Percentiles rank a stretch among this genome's conserved stretches.
Evolutionary conservation across 768 basidiomycete species (phyloP).

Genomic region (Leccinellum luteum): DNA sequence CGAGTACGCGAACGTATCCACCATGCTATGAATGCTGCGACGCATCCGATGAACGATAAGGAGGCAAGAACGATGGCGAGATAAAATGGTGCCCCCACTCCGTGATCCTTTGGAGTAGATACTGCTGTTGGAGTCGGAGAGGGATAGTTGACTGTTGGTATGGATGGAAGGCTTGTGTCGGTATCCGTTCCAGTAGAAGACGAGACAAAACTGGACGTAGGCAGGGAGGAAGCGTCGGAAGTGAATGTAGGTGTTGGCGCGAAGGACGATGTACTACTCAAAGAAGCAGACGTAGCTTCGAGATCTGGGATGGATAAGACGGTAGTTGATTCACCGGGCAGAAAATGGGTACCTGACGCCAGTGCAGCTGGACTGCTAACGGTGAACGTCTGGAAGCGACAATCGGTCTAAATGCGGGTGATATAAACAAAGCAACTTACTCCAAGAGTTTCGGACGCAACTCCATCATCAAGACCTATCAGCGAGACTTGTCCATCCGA

Average conservation of each 20-base stretch:
- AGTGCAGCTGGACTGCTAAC: not conserved
- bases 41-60: constrained; percentile 42
- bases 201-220: constrained; percentile 5
- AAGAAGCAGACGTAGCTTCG: constrained; percentile 17
- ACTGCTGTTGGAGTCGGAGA: constrained; percentile 23
- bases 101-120: constrained; percentile 19
- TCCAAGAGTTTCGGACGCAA: not conserved
- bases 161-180: constrained; percentile 20
- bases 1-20: constrained; percentile 42
- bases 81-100: constrained; percentile 43
- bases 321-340: not conserved
- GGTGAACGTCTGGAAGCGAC: constrained; percentile 7
- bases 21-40: constrained; percentile 50
- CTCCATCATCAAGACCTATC: constrained; percentile 14
- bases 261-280: constrained; percentile 1
- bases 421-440: constrained; percentile 4
- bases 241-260: constrained; percentile 1
- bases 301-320: constrained; percentile 16
- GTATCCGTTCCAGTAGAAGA: constrained; percentile 11
- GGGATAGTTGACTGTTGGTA: constrained; percentile 24
- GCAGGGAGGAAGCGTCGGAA: not conserved
- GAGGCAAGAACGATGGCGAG: constrained; percentile 48
- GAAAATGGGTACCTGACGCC: constrained; percentile 3
- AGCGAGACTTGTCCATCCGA: constrained; percentile 29
- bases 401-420: not conserved